Evolutionary conservation across 495 filamentous ascomycete genomes (phyloP).

Genomic region (Cetradonia linearis): DNA sequence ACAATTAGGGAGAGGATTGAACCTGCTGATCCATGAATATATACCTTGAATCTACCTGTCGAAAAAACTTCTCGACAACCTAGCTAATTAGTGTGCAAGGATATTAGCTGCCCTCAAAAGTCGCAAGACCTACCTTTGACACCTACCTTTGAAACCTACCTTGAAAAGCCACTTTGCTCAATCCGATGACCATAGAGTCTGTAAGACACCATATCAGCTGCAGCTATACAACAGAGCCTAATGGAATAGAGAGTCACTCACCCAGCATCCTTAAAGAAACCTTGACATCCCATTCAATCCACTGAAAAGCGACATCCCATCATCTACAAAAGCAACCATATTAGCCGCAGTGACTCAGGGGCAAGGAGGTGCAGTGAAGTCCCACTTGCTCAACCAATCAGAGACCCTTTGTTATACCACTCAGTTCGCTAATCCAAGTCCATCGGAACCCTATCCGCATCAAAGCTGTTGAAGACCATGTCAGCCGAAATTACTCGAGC

Average conservation of each 20-base stretch:
- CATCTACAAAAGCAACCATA: neutral
- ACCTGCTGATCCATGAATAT: no score
- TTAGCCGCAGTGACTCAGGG: neutral
- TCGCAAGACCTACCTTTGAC: no score
- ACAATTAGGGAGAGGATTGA: no score
- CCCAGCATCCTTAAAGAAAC: neutral
- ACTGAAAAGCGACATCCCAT: neutral
- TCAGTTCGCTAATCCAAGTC: no score
- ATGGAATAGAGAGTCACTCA: neutral
- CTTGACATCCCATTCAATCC: neutral
- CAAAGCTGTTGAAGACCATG: no score
- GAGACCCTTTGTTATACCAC: no score
- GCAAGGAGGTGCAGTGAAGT: no score
- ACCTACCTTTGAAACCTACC: no score
- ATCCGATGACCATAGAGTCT: neutral
- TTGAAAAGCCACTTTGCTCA: neutral
- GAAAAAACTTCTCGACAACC: neutral
- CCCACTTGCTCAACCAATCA: no score
- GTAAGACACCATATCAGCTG: neutral
- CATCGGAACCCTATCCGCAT: neutral
- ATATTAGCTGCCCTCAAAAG: neutral
- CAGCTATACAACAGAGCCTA: neutral
- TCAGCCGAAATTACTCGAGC: neutral
- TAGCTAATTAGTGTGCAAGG: neutral
- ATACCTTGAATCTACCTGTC: neutral